Base-by-base conservation (phyloP, 2,329 filamentous ascomycete species). In the Orbilia javanica region DNA sequence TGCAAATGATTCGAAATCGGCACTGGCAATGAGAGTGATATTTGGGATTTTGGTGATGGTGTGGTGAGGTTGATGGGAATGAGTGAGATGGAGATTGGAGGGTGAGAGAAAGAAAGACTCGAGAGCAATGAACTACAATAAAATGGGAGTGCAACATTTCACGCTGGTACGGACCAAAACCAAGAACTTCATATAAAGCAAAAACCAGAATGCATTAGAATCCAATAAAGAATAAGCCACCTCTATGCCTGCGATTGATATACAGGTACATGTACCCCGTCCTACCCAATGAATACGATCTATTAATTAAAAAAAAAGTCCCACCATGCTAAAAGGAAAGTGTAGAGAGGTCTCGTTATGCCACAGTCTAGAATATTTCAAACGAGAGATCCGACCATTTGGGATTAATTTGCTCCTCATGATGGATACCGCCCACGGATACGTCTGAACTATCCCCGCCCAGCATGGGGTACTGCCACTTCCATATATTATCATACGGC, bases 401-500 rank as follows among this genome's bases (percentile, higher is more conserved):
- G 8, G 15, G 52, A 2, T 55, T n/a, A n/a, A 22, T 6, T 3
- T 50, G 20, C 15, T 69, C 65, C 22, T 34, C 48, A 13, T 46
- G 31, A 2, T 6, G 4, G 3, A 42, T 31, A 6, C 48, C 48
- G 10, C 22, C 22, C 3, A 27, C 34, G 4, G 25, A 10, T 29
- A 55, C 20, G 29, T 25, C 50, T 4, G 36, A 29, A 18, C 29
- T 4, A 8, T 44, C n/a, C n/a, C 50, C 66, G 3, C 46, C 74
- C 22, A 78, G 27, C 67, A 72, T 72, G 10, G 74, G 74, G 46
- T 78, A 78, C 46, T 78, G 74, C 52, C 53, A 68, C 6, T 6
- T 15, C 74, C 74, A 78, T 5, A 78, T 63, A 42, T 78, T 72
- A 10, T 78, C 74, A 15, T 72, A 67, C 6, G 74, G 74, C 74